Percentiles rank a stretch among this genome's conserved stretches.
These are phyloP conservation scores for Epichloe baconii DNA, from an alignment of 2,329 filamentous ascomycete species.

Conservation along the genomic window DNA sequence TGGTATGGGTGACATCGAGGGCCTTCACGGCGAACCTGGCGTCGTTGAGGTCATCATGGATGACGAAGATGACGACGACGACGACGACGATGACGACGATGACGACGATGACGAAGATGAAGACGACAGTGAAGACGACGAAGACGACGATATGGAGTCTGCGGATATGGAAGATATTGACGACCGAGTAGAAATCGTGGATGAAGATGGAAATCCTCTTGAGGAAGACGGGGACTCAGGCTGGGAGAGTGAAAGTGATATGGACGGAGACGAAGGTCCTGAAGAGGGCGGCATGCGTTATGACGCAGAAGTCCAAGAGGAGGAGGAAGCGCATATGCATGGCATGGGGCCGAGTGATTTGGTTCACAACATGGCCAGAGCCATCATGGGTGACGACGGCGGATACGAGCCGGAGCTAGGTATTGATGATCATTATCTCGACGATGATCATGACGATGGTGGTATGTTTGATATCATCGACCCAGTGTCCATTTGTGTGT, in stretches of 20 bases:
- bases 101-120: conserved; percentile 48
- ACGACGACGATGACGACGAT: conserved; percentile 50
- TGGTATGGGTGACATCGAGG: conserved; percentile 78
- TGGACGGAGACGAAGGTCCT: conserved; percentile 40
- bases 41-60: conserved; percentile 67
- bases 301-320: conserved; percentile 41
- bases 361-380: conserved; percentile 43
- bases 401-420: conserved; percentile 38
- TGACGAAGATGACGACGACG: conserved; percentile 42
- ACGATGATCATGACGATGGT: conserved; percentile 47
- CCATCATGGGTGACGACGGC: conserved; percentile 39
- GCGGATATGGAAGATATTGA: conserved; percentile 39
- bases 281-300: conserved; percentile 41
- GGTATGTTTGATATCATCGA: conserved; percentile 20
- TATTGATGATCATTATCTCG: conserved; percentile 39
- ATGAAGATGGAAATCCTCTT: conserved; percentile 47
- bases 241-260: conserved; percentile 48
- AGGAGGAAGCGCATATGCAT: conserved; percentile 37
- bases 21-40: conserved; percentile 46
- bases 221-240: conserved; percentile 47
- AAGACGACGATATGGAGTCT: conserved; percentile 32
- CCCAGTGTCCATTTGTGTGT: not conserved
- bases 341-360: conserved; percentile 30
- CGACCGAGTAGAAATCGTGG: conserved; percentile 43
- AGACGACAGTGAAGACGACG: conserved; percentile 46